Percentiles rank a stretch among this genome's conserved stretches.
Evolutionary conservation across 1,284 basidiomycete species (phyloP).

Genomic region (Leucoagaricus sp.): DNA sequence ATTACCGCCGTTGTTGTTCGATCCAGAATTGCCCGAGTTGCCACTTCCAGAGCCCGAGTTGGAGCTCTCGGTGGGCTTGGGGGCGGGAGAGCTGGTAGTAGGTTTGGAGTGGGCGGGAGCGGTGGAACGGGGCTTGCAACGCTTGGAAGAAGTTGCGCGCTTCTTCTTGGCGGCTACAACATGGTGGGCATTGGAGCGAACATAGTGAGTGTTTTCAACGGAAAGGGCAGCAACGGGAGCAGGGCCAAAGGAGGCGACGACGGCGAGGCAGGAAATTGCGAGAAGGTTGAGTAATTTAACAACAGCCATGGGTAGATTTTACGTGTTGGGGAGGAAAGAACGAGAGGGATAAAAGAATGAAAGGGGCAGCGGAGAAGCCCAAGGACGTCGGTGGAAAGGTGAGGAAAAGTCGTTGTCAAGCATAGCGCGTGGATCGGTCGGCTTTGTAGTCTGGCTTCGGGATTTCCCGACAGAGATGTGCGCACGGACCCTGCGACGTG

Average conservation of each 20-base stretch:
- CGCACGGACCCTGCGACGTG: constrained; percentile 4
- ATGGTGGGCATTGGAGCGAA: constrained; percentile 39
- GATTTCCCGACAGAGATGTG: constrained; percentile 3
- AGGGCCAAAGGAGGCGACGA: constrained; percentile 51
- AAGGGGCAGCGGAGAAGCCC: constrained; percentile 16
- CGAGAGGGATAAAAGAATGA: constrained; percentile 25
- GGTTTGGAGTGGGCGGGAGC: constrained; percentile 21
- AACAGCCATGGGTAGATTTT: constrained; percentile 46
- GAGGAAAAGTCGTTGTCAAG: constrained; percentile 9
- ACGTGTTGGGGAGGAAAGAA: constrained; percentile 30
- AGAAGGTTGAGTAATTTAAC: constrained; percentile 57
- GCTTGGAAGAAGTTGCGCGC: constrained; percentile 41
- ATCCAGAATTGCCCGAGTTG: not conserved
- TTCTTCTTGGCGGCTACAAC: constrained; percentile 44
- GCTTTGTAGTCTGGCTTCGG: constrained; percentile 14
- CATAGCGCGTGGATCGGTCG: not conserved
- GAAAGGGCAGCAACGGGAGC: constrained; percentile 54
- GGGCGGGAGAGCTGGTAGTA: constrained; percentile 16
- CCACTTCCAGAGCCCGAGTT: not conserved
- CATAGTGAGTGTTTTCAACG: constrained; percentile 38
- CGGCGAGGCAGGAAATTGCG: constrained; percentile 55
- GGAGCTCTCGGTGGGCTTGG: constrained; percentile 14
- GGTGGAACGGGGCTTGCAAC: constrained; percentile 57
- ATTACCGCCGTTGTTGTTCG: not conserved
- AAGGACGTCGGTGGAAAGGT: constrained; percentile 14